A percentile compares a stretch with the other conserved stretches of the same genome.
phyloP scores from a whole-genome alignment of 2,329 filamentous ascomycete species.

The Amauroascus niger region DNA sequence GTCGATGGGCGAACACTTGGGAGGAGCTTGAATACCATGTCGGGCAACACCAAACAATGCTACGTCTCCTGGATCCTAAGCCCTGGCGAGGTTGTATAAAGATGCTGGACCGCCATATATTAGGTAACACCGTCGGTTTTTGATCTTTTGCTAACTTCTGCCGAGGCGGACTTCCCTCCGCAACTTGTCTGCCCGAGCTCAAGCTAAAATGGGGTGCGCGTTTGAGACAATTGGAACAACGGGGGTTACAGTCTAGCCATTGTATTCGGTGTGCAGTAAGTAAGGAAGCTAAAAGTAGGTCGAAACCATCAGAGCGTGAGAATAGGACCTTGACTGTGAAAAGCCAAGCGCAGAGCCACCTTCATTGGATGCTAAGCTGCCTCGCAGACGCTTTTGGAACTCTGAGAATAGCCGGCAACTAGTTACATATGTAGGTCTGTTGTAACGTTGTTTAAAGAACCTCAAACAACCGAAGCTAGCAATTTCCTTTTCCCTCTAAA shows the following conservation, averaged over 20 bases:
- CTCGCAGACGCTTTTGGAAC: not conserved
- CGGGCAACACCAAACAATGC: not conserved
- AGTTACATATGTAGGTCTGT: not conserved
- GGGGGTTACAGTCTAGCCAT: not conserved
- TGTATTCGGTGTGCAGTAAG: not conserved
- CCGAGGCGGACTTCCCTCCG: not conserved
- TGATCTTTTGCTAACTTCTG: not conserved
- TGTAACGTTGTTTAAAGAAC: not conserved
- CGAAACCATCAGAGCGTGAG: not conserved
- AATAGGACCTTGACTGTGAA: not conserved
- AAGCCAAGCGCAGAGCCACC: conserved; percentile 4
- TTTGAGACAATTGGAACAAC: conserved; percentile 3
- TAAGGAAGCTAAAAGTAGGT: not conserved
- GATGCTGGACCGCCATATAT: not conserved
- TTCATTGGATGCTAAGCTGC: not conserved
- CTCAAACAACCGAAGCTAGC: not conserved
- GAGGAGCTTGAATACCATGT: no score
- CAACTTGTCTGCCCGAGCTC: not conserved
- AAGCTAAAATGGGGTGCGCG: not conserved
- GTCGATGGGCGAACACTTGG: no score
- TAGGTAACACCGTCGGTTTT: not conserved
- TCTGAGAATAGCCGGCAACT: not conserved
- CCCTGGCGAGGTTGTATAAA: not conserved
- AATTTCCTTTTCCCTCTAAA: not conserved
- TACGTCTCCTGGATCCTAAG: no score